Evolutionary conservation across 2,329 filamentous ascomycete genomes (phyloP).

Genomic region (Cryphonectria japonica): DNA sequence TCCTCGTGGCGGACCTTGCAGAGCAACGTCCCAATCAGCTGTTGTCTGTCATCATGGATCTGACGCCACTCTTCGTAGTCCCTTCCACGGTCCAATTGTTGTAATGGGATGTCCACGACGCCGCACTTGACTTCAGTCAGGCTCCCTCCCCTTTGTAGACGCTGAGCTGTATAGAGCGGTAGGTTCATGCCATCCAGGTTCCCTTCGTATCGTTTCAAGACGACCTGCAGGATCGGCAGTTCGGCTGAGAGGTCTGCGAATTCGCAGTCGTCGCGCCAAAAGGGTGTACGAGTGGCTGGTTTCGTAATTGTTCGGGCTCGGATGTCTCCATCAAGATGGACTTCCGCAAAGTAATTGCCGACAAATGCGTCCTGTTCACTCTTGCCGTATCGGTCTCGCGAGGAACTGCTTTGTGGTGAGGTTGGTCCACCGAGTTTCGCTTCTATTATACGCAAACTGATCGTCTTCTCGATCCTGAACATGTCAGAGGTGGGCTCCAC

Average conservation of each 20-base stretch:
- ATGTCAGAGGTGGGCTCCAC: slow-evolving; percentile 51
- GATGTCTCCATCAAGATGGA: slow-evolving; percentile 79
- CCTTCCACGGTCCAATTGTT: slow-evolving; percentile 75
- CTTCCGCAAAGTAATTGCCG: slow-evolving; percentile 78
- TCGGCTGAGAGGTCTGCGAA: slow-evolving; percentile 74
- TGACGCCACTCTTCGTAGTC: slow-evolving; percentile 89
- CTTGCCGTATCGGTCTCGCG: slow-evolving; percentile 39
- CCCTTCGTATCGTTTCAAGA: slow-evolving; percentile 69
- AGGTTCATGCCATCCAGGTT: slow-evolving; percentile 51
- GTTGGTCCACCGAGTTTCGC: slow-evolving; percentile 59
- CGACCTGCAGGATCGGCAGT: slow-evolving; percentile 69
- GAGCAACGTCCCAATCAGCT: slow-evolving; percentile 80
- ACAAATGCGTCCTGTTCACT: slow-evolving; percentile 50
- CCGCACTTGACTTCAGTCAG: slow-evolving; percentile 63
- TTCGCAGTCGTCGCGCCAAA: slow-evolving; percentile 82
- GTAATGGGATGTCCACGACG: slow-evolving; percentile 79
- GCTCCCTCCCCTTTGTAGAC: slow-evolving; percentile 47
- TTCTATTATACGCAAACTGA: slow-evolving; percentile 62
- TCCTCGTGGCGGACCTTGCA: slow-evolving; percentile 85
- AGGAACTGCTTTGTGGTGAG: slow-evolving; percentile 34
- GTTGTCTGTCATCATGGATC: slow-evolving; percentile 75
- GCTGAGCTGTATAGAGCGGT: slow-evolving; percentile 48
- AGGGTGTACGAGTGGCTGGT: slow-evolving; percentile 71
- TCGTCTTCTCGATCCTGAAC: slow-evolving; percentile 65
- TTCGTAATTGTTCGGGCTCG: slow-evolving; percentile 76